Base-by-base conservation (phyloP, 2,329 filamentous ascomycete genomes). In the Sporothrix pseudoabietina region DNA sequence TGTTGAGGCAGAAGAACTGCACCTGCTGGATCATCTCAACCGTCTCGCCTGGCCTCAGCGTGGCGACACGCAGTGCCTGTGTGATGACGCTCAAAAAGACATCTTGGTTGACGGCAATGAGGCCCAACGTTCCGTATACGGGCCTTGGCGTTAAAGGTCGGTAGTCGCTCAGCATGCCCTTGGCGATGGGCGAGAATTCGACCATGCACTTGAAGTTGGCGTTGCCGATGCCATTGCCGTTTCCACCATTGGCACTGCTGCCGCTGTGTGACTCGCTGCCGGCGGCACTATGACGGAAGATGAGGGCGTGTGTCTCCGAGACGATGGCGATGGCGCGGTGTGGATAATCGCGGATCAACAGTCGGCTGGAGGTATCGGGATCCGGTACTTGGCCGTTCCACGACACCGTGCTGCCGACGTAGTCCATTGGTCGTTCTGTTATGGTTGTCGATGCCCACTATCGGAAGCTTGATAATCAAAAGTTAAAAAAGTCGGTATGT, bases 31-130 rank as follows among this genome's bases (percentile, higher is more conserved):
- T 98, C 81, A 91, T 90, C 82, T 96, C 92, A 32, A 98, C 91
- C 4, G 92, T 95, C 85, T 98, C 95, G 65, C 93, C 93, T 0
- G 94, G 94, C 66, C 94, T 87, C 66, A 98, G 87, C 0, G 89
- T 94, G 19, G 94, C 95, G 6, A 94, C 94, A 75, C 91, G 89
- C 26, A 89, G 87, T 52, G 93, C 92, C 63, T 90, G 89, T 39
- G 92, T 97, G 71, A 98, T 92, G 73, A 98, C 92, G 75, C 94
- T 96, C 19, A 98, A 85, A 80, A 98, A 98, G 16, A 98, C 91
- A 83, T 98, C 94, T 74, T 89, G 87, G 75, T 90, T 89, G 75
- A 97, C 87, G 0, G 94, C 92, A 77, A 98, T 95, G 75, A 98
- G 84, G 1, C 95, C 95, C 63, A 98, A 84, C 0, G 94, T 98